Base-by-base conservation (phyloP, 2,329 filamentous ascomycete genomes). In the Pseudogymnoascus sp. region DNA sequence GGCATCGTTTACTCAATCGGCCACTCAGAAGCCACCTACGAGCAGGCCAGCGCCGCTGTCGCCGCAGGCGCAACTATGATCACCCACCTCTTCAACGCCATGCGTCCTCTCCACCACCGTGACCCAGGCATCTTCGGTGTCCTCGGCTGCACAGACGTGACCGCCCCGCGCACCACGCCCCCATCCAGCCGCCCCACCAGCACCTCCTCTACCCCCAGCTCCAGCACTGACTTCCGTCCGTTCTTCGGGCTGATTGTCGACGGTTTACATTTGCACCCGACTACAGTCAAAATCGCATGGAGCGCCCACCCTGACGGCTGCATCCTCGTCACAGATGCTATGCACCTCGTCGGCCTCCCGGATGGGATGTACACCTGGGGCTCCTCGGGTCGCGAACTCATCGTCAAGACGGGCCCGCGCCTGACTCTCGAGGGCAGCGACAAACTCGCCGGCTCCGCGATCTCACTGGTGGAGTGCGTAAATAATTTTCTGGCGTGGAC, bases 51-150 rank as follows among this genome's bases (percentile, higher is more conserved):
- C 3, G 76, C 78, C 4, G 89, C 90, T 19, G 83, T 94, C 3
- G 79, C 78, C n/a, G 81, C 85, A 6, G 92, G 92, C 60, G 90
- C 90, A 1, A 89, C 83, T 59, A 96, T 95, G 90, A 89, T 96
- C 67, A 96, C 92, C 0, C 92, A 96, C 71, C 81, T 96, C 1
- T 96, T 96, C 83, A 96, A 96, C 73, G 92, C 92, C 26, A 96
- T 96, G 92, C 83, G 87, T 0, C 91, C 91, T 12, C 84, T 96
- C 60, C 90, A 94, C 74, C 91, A 97, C 78, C 88, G 92, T 63
- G 92, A 96, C 74, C 92, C 92, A 0, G 92, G 92, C 38, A 86
- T 96, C 68, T 96, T 96, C 72, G 92, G 92, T 29, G 84, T 95
- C 0, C 78, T 97, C 12, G 91, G 92, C 64, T 83, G 83, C 65